Conservation (phyloP, 306 rosid species). For the Biancaea sappan region DNA sequence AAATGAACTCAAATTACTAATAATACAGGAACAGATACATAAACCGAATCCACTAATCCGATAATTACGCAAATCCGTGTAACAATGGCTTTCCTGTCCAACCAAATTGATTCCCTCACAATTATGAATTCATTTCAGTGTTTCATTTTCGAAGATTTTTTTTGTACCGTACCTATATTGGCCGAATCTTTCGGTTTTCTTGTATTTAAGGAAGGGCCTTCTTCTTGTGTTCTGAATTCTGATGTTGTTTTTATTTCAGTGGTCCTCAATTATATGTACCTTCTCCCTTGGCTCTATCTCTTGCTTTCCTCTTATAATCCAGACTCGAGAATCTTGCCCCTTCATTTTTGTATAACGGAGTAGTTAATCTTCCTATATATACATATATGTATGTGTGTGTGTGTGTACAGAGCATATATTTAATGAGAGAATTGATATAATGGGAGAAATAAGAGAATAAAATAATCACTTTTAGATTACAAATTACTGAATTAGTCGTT, state of each 20-base stretch:
- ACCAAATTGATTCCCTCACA: neutral
- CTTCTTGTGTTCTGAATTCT: slow-evolving; percentile 26
- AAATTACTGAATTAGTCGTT: too few species aligned
- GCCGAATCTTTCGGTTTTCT: slow-evolving; percentile 11
- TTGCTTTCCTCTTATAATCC: slow-evolving; percentile 19
- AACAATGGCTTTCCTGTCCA: slow-evolving; percentile 4
- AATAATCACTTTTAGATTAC: too few species aligned
- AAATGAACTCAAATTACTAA: neutral
- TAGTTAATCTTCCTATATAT: slow-evolving; percentile 38
- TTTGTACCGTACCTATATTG: neutral
- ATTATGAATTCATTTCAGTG: neutral
- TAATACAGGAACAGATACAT: neutral
- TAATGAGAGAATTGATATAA: too few species aligned
- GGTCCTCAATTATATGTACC: slow-evolving; percentile 54
- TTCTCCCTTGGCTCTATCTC: slow-evolving; percentile 64
- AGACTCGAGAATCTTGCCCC: slow-evolving; percentile 19
- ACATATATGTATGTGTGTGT: too few species aligned
- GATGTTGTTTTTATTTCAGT: slow-evolving; percentile 21
- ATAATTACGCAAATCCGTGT: neutral
- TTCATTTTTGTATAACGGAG: slow-evolving; percentile 35
- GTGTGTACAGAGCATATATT: too few species aligned
- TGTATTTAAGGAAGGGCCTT: neutral
- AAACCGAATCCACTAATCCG: neutral
- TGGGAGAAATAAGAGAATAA: too few species aligned
- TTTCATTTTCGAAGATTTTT: slow-evolving; percentile 1